phyloP scores from a whole-genome alignment of 2,329 filamentous ascomycete genomes.

The Teratosphaeria destructans region DNA sequence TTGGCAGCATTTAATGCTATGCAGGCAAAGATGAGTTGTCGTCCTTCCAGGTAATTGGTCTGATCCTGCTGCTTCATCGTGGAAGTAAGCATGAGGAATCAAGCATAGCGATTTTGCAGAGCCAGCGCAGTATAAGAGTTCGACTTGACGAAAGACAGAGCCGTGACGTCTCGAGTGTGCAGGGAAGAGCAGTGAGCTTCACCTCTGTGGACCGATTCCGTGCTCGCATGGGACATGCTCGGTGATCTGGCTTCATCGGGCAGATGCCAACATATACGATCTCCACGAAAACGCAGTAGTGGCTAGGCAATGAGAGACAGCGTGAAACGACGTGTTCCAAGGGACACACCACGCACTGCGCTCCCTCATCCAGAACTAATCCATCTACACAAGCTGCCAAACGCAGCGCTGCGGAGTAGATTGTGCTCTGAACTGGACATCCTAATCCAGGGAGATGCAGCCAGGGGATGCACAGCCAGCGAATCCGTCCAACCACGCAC shows the following conservation, averaged over 20 bases:
- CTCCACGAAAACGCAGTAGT: neutral
- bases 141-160: neutral
- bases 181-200: neutral
- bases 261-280: neutral
- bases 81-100: neutral
- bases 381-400: neutral
- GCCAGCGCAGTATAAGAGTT: neutral
- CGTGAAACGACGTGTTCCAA: neutral
- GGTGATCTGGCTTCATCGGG: neutral
- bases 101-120: neutral
- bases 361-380: neutral
- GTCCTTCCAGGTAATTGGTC: neutral
- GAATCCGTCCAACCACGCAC: neutral
- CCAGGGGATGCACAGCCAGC: neutral
- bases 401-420: neutral
- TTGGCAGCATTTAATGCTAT: neutral
- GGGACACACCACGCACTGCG: too few relatives aligned
- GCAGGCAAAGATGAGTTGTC: neutral
- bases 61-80: neutral
- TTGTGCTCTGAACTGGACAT: neutral
- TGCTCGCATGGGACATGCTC: neutral
- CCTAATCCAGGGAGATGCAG: neutral
- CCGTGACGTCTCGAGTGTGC: neutral
- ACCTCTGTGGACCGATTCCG: neutral
- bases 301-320: neutral